phyloP scores from a whole-genome alignment of 371 early-diverging fungal genomes.

The Chytridium lagenaria region DNA sequence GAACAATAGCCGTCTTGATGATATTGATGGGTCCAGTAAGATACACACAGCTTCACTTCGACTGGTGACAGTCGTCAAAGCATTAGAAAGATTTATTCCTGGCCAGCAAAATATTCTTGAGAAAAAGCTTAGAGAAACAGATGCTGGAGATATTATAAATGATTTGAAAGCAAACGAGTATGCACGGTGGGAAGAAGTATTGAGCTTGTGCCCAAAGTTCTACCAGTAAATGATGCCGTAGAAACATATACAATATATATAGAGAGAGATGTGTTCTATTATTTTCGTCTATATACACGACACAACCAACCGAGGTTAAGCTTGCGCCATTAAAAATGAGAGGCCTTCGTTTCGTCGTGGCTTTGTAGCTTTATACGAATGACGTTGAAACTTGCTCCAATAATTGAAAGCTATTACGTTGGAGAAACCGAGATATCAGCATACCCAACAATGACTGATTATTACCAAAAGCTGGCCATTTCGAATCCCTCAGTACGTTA shows the following conservation, averaged over 20 bases:
- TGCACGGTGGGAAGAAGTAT: neutral
- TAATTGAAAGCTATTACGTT: conserved; percentile 1
- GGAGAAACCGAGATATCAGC: neutral
- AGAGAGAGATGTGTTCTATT: too few species aligned
- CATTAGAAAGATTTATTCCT: neutral
- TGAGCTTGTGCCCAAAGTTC: neutral
- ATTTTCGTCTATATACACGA: too few species aligned
- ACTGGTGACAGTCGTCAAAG: neutral
- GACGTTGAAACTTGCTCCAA: neutral
- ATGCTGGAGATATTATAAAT: too few species aligned
- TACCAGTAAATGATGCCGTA: too few species aligned
- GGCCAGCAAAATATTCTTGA: too few species aligned
- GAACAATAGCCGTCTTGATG: too few species aligned
- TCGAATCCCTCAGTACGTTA: neutral
- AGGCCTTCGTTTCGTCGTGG: neutral
- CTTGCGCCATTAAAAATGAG: conserved; percentile 1
- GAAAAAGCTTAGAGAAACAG: too few species aligned
- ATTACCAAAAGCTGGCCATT: neutral
- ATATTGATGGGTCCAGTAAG: neutral
- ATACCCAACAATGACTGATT: neutral
- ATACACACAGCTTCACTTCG: neutral
- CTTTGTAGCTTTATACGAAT: neutral
- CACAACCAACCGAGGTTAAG: too few species aligned
- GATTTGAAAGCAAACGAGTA: neutral
- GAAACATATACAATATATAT: too few species aligned